These are phyloP conservation scores for Tylopilus sp. DNA, from an alignment of 1,284 basidiomycete genomes.

Conservation along the genomic window DNA sequence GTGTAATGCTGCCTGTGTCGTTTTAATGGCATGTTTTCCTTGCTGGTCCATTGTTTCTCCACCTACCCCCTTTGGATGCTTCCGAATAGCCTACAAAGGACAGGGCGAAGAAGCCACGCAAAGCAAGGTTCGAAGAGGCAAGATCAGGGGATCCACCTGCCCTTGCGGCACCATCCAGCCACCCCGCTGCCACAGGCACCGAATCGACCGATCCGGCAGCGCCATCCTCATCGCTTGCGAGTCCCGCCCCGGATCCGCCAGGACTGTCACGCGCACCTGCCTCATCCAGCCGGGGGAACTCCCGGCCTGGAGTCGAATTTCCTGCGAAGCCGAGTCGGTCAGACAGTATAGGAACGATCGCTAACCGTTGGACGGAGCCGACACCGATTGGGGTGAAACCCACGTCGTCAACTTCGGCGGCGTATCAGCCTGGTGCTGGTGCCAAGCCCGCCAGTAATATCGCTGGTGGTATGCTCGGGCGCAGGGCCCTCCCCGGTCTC, in stretches of 20 bases:
- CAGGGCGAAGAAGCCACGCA: constrained; percentile 60
- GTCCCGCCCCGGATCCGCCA: no score
- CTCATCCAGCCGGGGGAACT: background rate
- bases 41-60: constrained; percentile 29
- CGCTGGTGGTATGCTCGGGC: constrained; percentile 28
- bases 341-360: constrained; percentile 16
- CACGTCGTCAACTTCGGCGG: constrained; percentile 2
- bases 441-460: constrained; percentile 6
- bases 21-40: constrained; percentile 32
- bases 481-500: constrained; percentile 41
- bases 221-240: background rate
- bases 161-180: background rate
- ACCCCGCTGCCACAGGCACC: background rate
- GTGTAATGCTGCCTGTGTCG: constrained; percentile 26
- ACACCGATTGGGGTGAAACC: constrained; percentile 34
- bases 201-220: constrained; percentile 1
- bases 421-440: background rate
- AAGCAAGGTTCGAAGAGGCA: constrained; percentile 35
- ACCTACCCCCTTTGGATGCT: constrained; percentile 3
- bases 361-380: constrained; percentile 35
- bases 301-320: background rate
- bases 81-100: constrained; percentile 62
- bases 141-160: background rate
- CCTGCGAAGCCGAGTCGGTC: constrained; percentile 8
- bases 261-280: background rate